Percentiles rank a stretch among this genome's conserved stretches.
phyloP scores from a whole-genome alignment of 192 early-diverging fungal genomes.

The Gonapodya sp. region DNA sequence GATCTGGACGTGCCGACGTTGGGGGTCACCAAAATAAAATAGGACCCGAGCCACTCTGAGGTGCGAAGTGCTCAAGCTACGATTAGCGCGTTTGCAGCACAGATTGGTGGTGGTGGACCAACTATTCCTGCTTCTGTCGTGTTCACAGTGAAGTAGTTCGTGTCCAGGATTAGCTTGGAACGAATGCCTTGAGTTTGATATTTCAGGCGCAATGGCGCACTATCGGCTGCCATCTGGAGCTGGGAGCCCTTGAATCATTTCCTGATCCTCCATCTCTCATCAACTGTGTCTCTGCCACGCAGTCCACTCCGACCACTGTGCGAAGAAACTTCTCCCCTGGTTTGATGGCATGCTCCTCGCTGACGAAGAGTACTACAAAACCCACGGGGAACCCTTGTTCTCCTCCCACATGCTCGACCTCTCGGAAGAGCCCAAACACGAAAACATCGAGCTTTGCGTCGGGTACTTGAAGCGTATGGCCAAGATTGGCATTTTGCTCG shows the following conservation, averaged over 20 bases:
- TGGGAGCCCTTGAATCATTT: too few relatives aligned
- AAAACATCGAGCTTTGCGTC: slow-evolving; percentile 83
- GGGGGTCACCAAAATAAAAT: background rate
- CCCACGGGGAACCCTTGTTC: slow-evolving; percentile 89
- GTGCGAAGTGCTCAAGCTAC: too few relatives aligned
- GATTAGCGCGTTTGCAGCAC: too few relatives aligned
- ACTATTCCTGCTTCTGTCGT: too few relatives aligned
- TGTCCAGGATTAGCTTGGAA: too few relatives aligned
- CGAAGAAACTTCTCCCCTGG: slow-evolving; percentile 93
- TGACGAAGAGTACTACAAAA: slow-evolving; percentile 90
- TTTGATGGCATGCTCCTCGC: slow-evolving; percentile 94
- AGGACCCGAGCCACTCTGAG: too few relatives aligned
- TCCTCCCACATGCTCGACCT: slow-evolving; percentile 98
- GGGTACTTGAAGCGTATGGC: slow-evolving; percentile 90
- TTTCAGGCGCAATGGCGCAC: too few relatives aligned
- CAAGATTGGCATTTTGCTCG: slow-evolving; percentile 74
- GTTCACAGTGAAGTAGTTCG: too few relatives aligned
- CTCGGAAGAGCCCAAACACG: slow-evolving; percentile 84
- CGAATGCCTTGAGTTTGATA: too few relatives aligned
- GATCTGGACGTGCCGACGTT: background rate
- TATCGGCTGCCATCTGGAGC: too few relatives aligned
- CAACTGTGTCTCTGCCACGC: slow-evolving; percentile 56
- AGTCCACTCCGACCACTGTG: slow-evolving; percentile 94
- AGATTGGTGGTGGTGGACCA: too few relatives aligned
- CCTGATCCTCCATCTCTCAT: slow-evolving; percentile 16